Percentiles rank a stretch among this genome's conserved stretches.
phyloP scores from a whole-genome alignment of 2,329 filamentous ascomycete genomes.

The Exutisphaerella laricina region DNA sequence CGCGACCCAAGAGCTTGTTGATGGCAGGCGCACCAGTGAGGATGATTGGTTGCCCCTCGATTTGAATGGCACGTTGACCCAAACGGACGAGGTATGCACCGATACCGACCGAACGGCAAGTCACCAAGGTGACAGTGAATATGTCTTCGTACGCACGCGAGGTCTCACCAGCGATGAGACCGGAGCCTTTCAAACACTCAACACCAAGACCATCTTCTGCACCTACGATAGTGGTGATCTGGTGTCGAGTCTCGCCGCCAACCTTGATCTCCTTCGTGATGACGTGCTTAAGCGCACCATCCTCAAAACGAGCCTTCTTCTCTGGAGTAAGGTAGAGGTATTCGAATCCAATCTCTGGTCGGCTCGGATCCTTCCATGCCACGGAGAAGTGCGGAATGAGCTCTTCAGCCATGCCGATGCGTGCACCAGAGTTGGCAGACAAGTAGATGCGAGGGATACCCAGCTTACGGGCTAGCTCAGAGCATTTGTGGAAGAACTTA shows the following conservation, averaged over 20 bases:
- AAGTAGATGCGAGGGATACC: constrained; percentile 97
- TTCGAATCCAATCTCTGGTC: constrained; percentile 86
- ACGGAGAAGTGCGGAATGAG: constrained; percentile 96
- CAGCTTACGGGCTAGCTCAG: constrained; percentile 85
- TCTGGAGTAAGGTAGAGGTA: constrained; percentile 91
- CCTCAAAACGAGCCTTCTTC: constrained; percentile 79
- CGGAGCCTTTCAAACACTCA: constrained; percentile 92
- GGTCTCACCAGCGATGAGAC: constrained; percentile 95
- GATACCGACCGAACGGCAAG: constrained; percentile 97
- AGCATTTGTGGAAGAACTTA: constrained; percentile 98
- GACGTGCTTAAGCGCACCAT: constrained; percentile 66
- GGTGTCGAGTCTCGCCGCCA: constrained; percentile 83
- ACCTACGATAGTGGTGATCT: constrained; percentile 90
- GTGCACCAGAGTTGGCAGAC: constrained; percentile 97
- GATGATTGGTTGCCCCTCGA: constrained; percentile 98
- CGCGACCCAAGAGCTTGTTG: constrained; percentile 95
- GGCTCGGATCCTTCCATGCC: constrained; percentile 81
- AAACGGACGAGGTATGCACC: constrained; percentile 98
- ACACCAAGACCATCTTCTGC: constrained; percentile 95
- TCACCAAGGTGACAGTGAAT: constrained; percentile 96
- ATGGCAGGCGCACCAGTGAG: constrained; percentile 94
- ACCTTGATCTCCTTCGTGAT: constrained; percentile 84
- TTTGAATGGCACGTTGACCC: constrained; percentile 96
- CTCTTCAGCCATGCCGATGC: constrained; percentile 93
- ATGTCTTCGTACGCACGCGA: constrained; percentile 97